Percentiles rank a stretch among this genome's conserved stretches.
These are phyloP conservation scores for Fusarium acutatum DNA, from an alignment of 2,329 filamentous ascomycete genomes.

Conservation along the genomic window DNA sequence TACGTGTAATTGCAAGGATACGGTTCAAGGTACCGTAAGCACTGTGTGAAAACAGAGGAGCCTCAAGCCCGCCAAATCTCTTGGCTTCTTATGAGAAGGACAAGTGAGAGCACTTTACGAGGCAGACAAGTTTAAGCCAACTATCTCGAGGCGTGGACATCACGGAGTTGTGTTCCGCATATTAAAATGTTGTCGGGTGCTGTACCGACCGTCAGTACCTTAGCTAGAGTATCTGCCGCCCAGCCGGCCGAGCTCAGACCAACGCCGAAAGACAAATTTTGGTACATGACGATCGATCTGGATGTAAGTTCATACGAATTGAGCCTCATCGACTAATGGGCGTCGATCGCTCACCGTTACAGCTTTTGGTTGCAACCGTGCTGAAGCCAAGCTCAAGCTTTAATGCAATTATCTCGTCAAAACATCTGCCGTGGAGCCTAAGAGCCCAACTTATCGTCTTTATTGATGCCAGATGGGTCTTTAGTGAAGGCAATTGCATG, in stretches of 20 bases:
- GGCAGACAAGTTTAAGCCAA: constrained; percentile 1
- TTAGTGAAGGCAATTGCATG: neutral
- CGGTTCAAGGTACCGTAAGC: neutral
- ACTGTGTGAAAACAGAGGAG: constrained; percentile 16
- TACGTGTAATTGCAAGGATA: constrained; percentile 10
- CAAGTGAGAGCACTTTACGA: constrained; percentile 4
- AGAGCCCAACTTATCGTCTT: constrained; percentile 13
- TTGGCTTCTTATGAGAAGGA: constrained; percentile 3
- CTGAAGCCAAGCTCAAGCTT: constrained; percentile 25
- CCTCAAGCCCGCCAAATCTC: constrained; percentile 3
- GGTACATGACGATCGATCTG: constrained; percentile 23
- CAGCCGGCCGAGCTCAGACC: constrained; percentile 2
- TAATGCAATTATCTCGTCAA: neutral
- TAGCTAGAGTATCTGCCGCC: neutral
- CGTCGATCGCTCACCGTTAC: constrained; percentile 9
- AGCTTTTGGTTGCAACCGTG: constrained; percentile 14
- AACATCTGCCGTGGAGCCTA: constrained; percentile 1
- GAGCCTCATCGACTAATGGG: constrained; percentile 29
- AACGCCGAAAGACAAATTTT: neutral
- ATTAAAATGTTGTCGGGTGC: constrained; percentile 8
- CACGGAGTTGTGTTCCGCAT: constrained; percentile 14
- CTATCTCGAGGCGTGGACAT: neutral
- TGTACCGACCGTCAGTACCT: neutral
- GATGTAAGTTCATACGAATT: constrained; percentile 14
- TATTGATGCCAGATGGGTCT: constrained; percentile 29